phyloP scores from a whole-genome alignment of 768 basidiomycete species.

The Amanita polypyramis region DNA sequence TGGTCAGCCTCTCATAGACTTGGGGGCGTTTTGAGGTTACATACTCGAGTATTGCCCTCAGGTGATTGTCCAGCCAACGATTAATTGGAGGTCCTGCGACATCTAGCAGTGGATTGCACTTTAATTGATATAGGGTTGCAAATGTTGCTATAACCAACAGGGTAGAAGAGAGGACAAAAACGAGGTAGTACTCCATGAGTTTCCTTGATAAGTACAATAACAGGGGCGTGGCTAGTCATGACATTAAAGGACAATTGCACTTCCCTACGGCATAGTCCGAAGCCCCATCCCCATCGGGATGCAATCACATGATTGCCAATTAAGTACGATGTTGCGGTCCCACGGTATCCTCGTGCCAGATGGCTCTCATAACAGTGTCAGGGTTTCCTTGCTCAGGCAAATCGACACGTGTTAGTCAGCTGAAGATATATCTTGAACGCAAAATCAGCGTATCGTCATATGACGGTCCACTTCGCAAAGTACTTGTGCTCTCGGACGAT shows the following conservation, averaged over 20 bases:
- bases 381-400: conserved; percentile 90
- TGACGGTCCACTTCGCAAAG: conserved; percentile 35
- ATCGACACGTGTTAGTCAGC: conserved; percentile 55
- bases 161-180: conserved; percentile 8
- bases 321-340: too few relatives aligned
- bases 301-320: too few relatives aligned
- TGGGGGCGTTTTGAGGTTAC: conserved; percentile 12
- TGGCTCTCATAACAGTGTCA: conserved; percentile 89
- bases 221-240: too few relatives aligned
- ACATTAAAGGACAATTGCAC: too few relatives aligned
- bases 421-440: conserved; percentile 44
- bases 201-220: background rate
- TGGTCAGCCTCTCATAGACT: background rate
- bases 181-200: background rate
- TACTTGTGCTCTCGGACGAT: conserved; percentile 65
- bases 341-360: conserved; percentile 22
- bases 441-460: conserved; percentile 40
- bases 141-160: background rate
- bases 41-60: conserved; percentile 49
- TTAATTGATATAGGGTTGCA: conserved; percentile 12
- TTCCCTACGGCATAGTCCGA: too few relatives aligned
- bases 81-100: conserved; percentile 52
- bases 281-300: too few relatives aligned
- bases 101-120: conserved; percentile 34
- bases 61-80: conserved; percentile 41